Evolutionary conservation across 139 green algal genomes (phyloP).

Genomic region (Marvania coccoides): DNA sequence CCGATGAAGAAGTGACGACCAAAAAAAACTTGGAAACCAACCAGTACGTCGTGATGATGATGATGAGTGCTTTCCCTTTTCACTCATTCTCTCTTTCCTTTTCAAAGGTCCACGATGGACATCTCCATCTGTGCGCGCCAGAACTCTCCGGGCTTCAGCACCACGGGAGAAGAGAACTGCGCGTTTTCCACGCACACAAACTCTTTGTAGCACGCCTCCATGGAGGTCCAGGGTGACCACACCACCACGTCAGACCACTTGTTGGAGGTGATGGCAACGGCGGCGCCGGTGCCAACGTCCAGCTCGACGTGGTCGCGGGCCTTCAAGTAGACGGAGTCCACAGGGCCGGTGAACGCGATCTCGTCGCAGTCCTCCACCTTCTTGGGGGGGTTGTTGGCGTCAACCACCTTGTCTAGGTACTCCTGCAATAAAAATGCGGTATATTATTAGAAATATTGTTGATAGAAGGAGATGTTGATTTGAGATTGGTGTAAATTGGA

Average conservation of each 20-base stretch:
- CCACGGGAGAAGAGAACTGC: conserved; percentile 42
- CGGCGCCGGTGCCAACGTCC: conserved; percentile 60
- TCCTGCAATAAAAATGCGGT: conserved; percentile 11
- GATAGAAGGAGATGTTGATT: no score
- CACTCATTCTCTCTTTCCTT: no score
- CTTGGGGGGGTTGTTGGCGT: conserved; percentile 65
- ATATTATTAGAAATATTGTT: no score
- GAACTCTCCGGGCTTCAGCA: conserved; percentile 44
- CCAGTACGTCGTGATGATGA: no score
- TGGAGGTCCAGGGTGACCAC: conserved; percentile 53
- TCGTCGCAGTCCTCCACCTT: conserved; percentile 54
- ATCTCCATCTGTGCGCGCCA: conserved; percentile 31
- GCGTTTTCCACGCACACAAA: conserved; percentile 87
- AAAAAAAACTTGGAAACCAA: no score
- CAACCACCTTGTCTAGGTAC: conserved; percentile 79
- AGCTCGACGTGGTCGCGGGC: conserved; percentile 69
- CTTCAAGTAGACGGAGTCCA: conserved; percentile 84
- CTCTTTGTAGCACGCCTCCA: conserved; percentile 67
- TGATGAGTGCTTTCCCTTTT: no score
- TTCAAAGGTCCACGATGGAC: conserved; percentile 1
- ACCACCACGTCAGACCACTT: conserved; percentile 43
- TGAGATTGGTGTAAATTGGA: no score
- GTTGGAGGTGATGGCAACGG: conserved; percentile 34
- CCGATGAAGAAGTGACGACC: no score
- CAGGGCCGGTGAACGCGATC: conserved; percentile 47